phyloP scores from a whole-genome alignment of 2,329 filamentous ascomycete genomes.

The Monosporascus sp. region DNA sequence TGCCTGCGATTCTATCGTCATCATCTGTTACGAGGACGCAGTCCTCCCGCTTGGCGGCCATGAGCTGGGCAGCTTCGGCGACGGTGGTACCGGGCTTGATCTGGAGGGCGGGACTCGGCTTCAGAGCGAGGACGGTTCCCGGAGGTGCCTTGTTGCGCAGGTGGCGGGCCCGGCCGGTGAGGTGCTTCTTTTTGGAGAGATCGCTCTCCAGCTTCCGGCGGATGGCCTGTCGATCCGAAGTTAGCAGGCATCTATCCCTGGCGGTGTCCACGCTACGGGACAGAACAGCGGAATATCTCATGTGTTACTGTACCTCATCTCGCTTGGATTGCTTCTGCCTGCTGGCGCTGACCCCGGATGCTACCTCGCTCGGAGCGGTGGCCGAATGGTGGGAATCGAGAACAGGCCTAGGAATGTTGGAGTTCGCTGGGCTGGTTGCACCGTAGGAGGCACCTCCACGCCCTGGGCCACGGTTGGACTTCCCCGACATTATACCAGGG shows the following conservation, averaged over 20 bases:
- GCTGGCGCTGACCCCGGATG: slow-evolving; percentile 77
- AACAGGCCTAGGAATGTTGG: slow-evolving; percentile 69
- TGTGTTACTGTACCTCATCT: slow-evolving; percentile 74
- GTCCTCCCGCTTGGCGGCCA: slow-evolving; percentile 98
- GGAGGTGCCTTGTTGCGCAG: slow-evolving; percentile 93
- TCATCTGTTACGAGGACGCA: slow-evolving; percentile 97
- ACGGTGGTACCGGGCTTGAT: slow-evolving; percentile 95
- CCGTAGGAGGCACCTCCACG: slow-evolving; percentile 52
- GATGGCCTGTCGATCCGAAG: slow-evolving; percentile 65
- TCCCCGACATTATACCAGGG: slow-evolving; percentile 64
- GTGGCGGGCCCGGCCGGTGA: slow-evolving; percentile 71
- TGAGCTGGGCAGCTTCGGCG: slow-evolving; percentile 92
- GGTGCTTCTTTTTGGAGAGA: slow-evolving; percentile 93
- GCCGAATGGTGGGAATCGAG: slow-evolving; percentile 48
- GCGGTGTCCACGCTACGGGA: background rate
- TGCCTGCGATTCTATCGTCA: slow-evolving; percentile 94
- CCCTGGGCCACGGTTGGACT: slow-evolving; percentile 57
- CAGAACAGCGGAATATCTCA: slow-evolving; percentile 3
- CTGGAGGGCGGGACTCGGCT: slow-evolving; percentile 91
- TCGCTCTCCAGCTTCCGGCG: slow-evolving; percentile 95
- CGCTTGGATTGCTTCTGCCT: slow-evolving; percentile 94
- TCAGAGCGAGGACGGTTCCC: slow-evolving; percentile 90
- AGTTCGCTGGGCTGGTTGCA: slow-evolving; percentile 55
- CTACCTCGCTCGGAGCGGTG: slow-evolving; percentile 51
- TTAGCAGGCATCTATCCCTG: slow-evolving; percentile 30